These are phyloP conservation scores for Fraxinus greggii DNA, from an alignment of 305 asterid species.

Conservation along the genomic window DNA sequence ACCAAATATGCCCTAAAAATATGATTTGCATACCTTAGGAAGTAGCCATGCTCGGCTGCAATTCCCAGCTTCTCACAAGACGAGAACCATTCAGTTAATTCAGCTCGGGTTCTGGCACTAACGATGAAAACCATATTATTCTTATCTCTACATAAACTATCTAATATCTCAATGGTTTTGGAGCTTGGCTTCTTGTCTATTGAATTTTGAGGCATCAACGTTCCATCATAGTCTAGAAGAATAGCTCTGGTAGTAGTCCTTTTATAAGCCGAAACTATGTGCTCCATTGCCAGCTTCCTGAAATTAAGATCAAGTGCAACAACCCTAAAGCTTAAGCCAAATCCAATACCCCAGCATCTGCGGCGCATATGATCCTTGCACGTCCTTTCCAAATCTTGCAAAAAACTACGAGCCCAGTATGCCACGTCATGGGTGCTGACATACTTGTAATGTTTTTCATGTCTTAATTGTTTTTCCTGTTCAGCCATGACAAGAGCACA, in stretches of 20 bases:
- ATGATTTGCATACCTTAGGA: slow-evolving; percentile 46
- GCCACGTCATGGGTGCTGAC: slow-evolving; percentile 89
- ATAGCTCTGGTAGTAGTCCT: slow-evolving; percentile 69
- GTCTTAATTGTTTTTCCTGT: slow-evolving; percentile 77
- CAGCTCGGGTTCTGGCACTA: slow-evolving; percentile 64
- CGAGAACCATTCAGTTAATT: slow-evolving; percentile 64
- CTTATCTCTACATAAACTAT: slow-evolving; percentile 60
- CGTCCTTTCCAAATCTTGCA: slow-evolving; percentile 78
- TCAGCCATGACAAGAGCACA: slow-evolving; percentile 69
- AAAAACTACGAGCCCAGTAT: slow-evolving; percentile 88
- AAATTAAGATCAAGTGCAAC: slow-evolving; percentile 82
- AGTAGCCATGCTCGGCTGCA: slow-evolving; percentile 89
- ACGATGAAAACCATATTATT: slow-evolving; percentile 67
- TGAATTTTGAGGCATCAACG: slow-evolving; percentile 78
- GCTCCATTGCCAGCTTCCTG: slow-evolving; percentile 78
- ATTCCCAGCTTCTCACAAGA: slow-evolving; percentile 71
- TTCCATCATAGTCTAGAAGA: slow-evolving; percentile 82
- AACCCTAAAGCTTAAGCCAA: slow-evolving; percentile 78
- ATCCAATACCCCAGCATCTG: slow-evolving; percentile 92
- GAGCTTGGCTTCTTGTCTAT: slow-evolving; percentile 78
- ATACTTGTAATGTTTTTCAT: slow-evolving; percentile 78
- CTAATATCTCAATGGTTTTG: slow-evolving; percentile 57
- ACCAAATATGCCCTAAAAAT: not conserved
- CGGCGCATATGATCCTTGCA: slow-evolving; percentile 74
- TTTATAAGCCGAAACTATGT: slow-evolving; percentile 80